A percentile compares a stretch with the other conserved stretches of the same genome.
Evolutionary conservation across 208 protist genomes (phyloP).

Genomic region (Trichomonas tenax): DNA sequence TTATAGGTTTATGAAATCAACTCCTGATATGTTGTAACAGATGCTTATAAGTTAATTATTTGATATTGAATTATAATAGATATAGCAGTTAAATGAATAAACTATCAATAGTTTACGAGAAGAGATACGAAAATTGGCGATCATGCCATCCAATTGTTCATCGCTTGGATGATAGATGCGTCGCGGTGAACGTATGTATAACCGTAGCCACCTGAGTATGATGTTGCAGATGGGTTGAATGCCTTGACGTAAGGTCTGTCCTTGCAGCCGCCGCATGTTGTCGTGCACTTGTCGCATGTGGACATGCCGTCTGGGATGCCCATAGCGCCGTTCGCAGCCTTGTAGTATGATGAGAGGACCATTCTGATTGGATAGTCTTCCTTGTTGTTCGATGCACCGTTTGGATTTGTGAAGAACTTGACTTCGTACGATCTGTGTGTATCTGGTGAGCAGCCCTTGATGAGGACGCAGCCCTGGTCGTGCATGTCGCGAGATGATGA

Average conservation of each 20-base stretch:
- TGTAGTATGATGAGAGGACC: not conserved
- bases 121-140: not conserved
- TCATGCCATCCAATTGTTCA: not conserved
- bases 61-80: too few species aligned
- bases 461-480: conserved; percentile 42
- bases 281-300: too few species aligned
- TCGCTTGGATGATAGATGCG: not conserved
- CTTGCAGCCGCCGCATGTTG: not conserved
- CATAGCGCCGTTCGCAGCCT: not conserved
- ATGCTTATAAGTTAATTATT: too few species aligned
- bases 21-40: too few species aligned
- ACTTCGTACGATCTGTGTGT: conserved; percentile 46
- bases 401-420: conserved; percentile 42
- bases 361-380: too few species aligned
- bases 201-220: too few species aligned
- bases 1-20: too few species aligned
- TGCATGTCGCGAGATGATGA: conserved; percentile 51
- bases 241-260: not conserved
- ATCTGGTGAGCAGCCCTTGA: conserved; percentile 23
- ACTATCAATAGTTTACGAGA: not conserved
- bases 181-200: not conserved
- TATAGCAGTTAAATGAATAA: too few species aligned
- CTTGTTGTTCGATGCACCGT: not conserved
- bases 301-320: not conserved
- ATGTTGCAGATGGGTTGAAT: not conserved